Evolutionary conservation across 257 asterid genomes (phyloP).

Genomic region (Petrea volubilis): DNA sequence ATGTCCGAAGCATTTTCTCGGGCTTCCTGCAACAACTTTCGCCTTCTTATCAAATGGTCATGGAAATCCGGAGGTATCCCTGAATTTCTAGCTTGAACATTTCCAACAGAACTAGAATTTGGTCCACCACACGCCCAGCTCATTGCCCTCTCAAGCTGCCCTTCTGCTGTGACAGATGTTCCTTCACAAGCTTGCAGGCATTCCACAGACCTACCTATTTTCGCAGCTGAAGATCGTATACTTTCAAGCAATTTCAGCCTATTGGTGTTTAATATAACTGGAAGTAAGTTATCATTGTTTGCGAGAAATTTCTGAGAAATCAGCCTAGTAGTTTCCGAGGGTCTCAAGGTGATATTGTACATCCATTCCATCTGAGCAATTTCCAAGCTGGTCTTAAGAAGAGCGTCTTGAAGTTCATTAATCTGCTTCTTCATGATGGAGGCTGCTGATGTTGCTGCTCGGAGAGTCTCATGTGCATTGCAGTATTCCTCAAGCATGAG

Average conservation of each 20-base stretch:
- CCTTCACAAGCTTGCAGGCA: conserved; percentile 81
- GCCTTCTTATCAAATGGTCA: conserved; percentile 73
- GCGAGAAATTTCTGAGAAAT: conserved; percentile 57
- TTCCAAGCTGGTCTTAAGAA: conserved; percentile 77
- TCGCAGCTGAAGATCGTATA: conserved; percentile 67
- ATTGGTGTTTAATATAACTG: conserved; percentile 64
- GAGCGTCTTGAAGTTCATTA: conserved; percentile 74
- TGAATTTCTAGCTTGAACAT: conserved; percentile 57
- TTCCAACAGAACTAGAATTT: conserved; percentile 60
- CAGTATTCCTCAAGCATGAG: conserved; percentile 88
- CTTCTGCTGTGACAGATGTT: conserved; percentile 80
- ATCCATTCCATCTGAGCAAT: conserved; percentile 93
- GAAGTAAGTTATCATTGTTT: conserved; percentile 56
- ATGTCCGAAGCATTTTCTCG: conserved; percentile 80
- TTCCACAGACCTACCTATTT: conserved; percentile 76
- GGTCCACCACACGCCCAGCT: conserved; percentile 99
- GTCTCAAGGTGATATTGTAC: conserved; percentile 58
- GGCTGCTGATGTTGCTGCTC: conserved; percentile 87
- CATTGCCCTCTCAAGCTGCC: conserved; percentile 99
- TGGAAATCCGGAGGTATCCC: conserved; percentile 92
- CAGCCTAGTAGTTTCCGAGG: conserved; percentile 64
- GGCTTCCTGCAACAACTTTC: conserved; percentile 68
- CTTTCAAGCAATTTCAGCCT: conserved; percentile 76
- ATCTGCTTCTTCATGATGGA: conserved; percentile 80
- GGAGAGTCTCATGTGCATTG: conserved; percentile 81